Evolutionary conservation across 768 basidiomycete genomes (phyloP).

Genomic region (Tulasnella sp.): DNA sequence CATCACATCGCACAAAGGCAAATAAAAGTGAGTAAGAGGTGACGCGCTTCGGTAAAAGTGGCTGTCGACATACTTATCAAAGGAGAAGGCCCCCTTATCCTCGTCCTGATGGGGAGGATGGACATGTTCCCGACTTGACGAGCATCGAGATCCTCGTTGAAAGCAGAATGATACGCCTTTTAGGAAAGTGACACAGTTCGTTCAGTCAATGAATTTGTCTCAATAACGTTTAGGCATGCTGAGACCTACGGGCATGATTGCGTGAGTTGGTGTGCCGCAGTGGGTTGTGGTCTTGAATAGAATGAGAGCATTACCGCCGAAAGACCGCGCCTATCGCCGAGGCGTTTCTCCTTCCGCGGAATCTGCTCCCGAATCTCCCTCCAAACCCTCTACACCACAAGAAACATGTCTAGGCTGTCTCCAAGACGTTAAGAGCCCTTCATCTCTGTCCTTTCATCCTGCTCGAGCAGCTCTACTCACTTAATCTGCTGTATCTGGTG

Average conservation of each 20-base stretch:
- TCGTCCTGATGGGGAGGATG: constrained; percentile 86
- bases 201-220: not conserved
- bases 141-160: constrained; percentile 80
- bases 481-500: not conserved
- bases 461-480: not conserved
- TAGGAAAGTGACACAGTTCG: not conserved
- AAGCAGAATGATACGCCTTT: constrained; percentile 93
- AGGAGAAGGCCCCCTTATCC: constrained; percentile 88
- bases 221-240: not conserved
- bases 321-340: not conserved
- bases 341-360: not conserved
- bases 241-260: not conserved
- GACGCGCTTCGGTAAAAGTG: constrained; percentile 13
- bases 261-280: not conserved
- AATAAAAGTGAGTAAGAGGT: not conserved
- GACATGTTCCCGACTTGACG: constrained; percentile 86
- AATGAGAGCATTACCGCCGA: not conserved
- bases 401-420: not conserved
- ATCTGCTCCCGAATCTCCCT: not conserved
- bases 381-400: not conserved
- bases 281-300: not conserved
- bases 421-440: not conserved
- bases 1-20: not conserved
- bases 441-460: not conserved
- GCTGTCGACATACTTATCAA: constrained; percentile 44